phyloP scores from a whole-genome alignment of 352 stramenopile species.

The Phytopythium vexans region DNA sequence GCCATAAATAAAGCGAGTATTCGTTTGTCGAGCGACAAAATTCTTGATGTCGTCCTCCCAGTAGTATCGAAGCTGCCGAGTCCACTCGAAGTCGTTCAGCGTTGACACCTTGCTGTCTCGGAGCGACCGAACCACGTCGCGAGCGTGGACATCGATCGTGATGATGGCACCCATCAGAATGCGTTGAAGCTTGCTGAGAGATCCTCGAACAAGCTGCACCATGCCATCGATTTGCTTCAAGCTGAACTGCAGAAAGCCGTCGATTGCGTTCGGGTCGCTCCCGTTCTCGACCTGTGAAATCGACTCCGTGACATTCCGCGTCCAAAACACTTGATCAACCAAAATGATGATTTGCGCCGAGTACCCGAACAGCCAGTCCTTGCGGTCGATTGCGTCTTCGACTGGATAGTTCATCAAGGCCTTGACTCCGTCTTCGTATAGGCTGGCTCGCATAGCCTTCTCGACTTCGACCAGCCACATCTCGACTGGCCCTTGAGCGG shows the following conservation, averaged over 20 bases:
- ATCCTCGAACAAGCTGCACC: constrained; percentile 86
- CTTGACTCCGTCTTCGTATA: constrained; percentile 86
- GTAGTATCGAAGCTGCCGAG: constrained; percentile 87
- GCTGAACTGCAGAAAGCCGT: constrained; percentile 85
- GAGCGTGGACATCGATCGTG: constrained; percentile 91
- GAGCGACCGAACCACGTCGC: constrained; percentile 85
- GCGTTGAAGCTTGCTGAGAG: constrained; percentile 83
- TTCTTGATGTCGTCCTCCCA: constrained; percentile 87
- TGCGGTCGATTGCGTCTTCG: constrained; percentile 85
- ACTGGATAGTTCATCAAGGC: constrained; percentile 85
- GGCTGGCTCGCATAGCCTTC: constrained; percentile 79
- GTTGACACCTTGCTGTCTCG: constrained; percentile 75
- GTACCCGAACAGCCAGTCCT: constrained; percentile 89
- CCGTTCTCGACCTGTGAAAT: constrained; percentile 74
- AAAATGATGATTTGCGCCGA: constrained; percentile 87
- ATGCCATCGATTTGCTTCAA: constrained; percentile 92
- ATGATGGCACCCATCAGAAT: constrained; percentile 90
- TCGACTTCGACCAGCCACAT: constrained; percentile 86
- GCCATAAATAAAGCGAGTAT: constrained; percentile 82
- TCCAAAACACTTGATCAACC: constrained; percentile 92
- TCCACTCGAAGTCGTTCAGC: constrained; percentile 91
- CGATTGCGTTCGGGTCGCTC: constrained; percentile 65
- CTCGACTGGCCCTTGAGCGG: constrained; percentile 85
- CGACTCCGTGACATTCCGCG: constrained; percentile 78
- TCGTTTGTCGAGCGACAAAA: constrained; percentile 79